These are phyloP conservation scores for Aristolochia fimbriata DNA, from an alignment of 164 flowering plant genomes.

Conservation along the genomic window DNA sequence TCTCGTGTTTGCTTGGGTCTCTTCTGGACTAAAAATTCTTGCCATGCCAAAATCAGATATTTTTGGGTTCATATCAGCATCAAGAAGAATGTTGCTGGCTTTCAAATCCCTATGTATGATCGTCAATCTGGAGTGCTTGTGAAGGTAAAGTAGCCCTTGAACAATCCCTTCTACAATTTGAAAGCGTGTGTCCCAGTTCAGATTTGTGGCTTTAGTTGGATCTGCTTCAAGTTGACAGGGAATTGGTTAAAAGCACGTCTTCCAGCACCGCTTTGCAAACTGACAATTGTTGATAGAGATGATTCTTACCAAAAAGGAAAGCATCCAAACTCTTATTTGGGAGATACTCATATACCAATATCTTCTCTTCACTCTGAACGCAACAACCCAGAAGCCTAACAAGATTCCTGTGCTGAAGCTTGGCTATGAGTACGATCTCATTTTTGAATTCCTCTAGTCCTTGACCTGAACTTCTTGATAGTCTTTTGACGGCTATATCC, in stretches of 20 bases:
- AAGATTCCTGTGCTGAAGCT: slow-evolving; percentile 38
- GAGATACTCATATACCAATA: slow-evolving; percentile 31
- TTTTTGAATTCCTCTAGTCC: slow-evolving; percentile 16
- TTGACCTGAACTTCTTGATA: neutral
- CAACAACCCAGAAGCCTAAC: slow-evolving; percentile 32
- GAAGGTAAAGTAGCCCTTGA: slow-evolving; percentile 51
- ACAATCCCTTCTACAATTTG: slow-evolving; percentile 32
- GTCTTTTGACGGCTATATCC: neutral
- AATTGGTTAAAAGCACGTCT: neutral
- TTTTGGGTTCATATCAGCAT: slow-evolving; percentile 34
- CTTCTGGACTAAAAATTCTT: slow-evolving; percentile 23
- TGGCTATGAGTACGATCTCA: slow-evolving; percentile 26
- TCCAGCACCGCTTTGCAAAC: neutral
- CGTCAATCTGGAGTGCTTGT: slow-evolving; percentile 37
- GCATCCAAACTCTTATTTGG: slow-evolving; percentile 25
- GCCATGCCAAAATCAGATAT: slow-evolving; percentile 48
- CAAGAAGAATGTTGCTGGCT: slow-evolving; percentile 43
- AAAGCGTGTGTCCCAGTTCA: slow-evolving; percentile 21
- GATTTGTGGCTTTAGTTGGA: neutral
- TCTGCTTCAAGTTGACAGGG: neutral
- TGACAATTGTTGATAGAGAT: neutral
- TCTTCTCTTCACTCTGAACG: slow-evolving; percentile 24
- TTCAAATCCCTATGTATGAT: slow-evolving; percentile 57
- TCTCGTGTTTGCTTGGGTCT: slow-evolving; percentile 15
- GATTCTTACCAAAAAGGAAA: slow-evolving; percentile 20